phyloP scores from a whole-genome alignment of 371 early-diverging fungal species.

The Circinella umbellata region DNA sequence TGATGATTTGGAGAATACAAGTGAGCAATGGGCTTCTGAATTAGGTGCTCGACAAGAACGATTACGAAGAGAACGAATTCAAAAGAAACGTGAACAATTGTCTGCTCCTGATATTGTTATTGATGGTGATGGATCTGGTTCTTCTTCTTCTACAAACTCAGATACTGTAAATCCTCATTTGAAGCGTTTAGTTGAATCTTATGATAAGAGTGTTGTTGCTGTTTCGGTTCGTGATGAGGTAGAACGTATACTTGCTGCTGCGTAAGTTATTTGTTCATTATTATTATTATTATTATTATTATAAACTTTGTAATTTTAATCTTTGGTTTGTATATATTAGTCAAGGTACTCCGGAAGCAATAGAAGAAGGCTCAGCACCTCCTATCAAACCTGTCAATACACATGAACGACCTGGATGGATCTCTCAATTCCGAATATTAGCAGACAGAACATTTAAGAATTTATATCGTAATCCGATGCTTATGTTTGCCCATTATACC shows the following conservation, averaged over 20 bases:
- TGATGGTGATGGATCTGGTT: constrained; percentile 21
- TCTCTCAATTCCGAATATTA: constrained; percentile 82
- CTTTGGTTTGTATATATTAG: not conserved
- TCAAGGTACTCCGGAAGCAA: constrained; percentile 21
- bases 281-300: not conserved
- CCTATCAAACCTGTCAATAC: constrained; percentile 35
- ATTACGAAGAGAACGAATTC: constrained; percentile 21
- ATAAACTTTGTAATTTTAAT: not conserved
- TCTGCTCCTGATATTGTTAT: constrained; percentile 25
- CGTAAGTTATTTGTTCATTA: constrained; percentile 8
- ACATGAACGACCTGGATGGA: constrained; percentile 64
- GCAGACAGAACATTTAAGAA: constrained; percentile 86
- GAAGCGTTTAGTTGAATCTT: constrained; percentile 46
- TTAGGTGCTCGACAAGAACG: constrained; percentile 30
- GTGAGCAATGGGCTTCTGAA: constrained; percentile 52
- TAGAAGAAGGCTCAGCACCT: constrained; percentile 21
- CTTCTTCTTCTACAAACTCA: not conserved
- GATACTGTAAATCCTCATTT: constrained; percentile 37
- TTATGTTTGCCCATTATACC: constrained; percentile 84
- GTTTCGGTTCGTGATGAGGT: constrained; percentile 49
- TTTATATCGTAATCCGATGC: constrained; percentile 85
- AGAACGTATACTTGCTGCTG: constrained; percentile 36
- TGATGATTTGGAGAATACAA: constrained; percentile 44
- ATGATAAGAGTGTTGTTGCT: constrained; percentile 49
- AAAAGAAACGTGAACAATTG: constrained; percentile 20